Percentiles rank a stretch among this genome's conserved stretches.
Conservation (phyloP, 2,329 filamentous ascomycete species). For the Waltergamsia citrina region DNA sequence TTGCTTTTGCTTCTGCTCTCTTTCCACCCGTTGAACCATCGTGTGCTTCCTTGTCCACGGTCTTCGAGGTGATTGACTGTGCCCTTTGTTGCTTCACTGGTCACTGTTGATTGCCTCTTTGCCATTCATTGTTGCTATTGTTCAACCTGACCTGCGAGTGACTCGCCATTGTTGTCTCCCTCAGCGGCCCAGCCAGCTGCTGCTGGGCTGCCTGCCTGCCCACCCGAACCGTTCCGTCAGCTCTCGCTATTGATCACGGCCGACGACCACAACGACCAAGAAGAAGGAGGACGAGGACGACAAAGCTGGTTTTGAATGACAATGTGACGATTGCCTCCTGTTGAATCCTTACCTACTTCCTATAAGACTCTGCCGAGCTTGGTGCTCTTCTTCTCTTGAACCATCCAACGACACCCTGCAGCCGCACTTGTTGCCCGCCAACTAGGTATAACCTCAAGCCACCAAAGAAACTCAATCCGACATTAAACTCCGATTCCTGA, state of each 20-base stretch:
- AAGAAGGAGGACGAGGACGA: no score
- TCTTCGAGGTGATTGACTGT: background rate
- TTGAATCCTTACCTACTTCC: background rate
- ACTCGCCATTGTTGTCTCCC: slow-evolving; percentile 2
- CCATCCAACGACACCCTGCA: background rate
- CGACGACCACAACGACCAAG: background rate
- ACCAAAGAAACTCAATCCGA: no score
- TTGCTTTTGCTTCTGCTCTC: no score
- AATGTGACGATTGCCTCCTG: slow-evolving; percentile 2
- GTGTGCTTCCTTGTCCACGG: background rate
- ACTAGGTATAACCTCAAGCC: background rate
- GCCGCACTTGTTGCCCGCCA: no score
- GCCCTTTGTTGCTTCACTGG: background rate
- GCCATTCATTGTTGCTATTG: background rate
- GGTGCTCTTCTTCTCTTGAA: background rate
- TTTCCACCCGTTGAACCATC: slow-evolving; percentile 1
- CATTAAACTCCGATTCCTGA: no score
- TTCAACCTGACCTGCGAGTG: no score
- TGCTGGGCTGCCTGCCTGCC: slow-evolving; percentile 3
- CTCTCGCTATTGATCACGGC: background rate
- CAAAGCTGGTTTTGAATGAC: no score
- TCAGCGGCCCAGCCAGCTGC: slow-evolving; percentile 3
- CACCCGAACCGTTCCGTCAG: background rate
- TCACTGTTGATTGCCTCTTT: background rate
- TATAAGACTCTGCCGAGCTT: slow-evolving; percentile 1